A percentile compares a stretch with the other conserved stretches of the same genome.
Conservation (phyloP, 2,329 filamentous ascomycete genomes). For the Phyllosticta citribraziliensis region DNA sequence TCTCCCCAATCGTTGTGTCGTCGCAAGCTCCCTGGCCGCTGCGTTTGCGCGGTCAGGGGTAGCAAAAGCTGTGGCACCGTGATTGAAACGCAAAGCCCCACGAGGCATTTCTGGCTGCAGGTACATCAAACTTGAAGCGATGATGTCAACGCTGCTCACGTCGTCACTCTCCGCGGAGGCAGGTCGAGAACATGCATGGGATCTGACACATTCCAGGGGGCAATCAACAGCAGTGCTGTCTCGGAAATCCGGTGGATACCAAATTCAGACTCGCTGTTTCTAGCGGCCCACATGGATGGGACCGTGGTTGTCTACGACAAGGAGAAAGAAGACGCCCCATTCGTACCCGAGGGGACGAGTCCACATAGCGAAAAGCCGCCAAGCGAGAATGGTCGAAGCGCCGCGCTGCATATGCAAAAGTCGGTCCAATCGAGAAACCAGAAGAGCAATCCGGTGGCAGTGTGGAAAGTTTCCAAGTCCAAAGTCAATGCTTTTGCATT, state of each 20-base stretch:
- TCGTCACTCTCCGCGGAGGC: neutral
- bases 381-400: slow-evolving; percentile 24
- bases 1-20: neutral
- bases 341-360: slow-evolving; percentile 50
- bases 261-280: slow-evolving; percentile 83
- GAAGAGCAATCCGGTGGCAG: slow-evolving; percentile 82
- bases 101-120: neutral
- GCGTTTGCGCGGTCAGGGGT: too few relatives aligned
- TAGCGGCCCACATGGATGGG: slow-evolving; percentile 87
- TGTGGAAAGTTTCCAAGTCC: slow-evolving; percentile 87
- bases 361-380: slow-evolving; percentile 12
- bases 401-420: slow-evolving; percentile 64
- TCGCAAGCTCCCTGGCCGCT: neutral
- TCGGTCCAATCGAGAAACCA: slow-evolving; percentile 91
- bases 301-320: slow-evolving; percentile 92
- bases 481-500: slow-evolving; percentile 87
- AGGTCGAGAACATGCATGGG: neutral
- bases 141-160: neutral
- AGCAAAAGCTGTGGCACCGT: neutral
- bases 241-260: slow-evolving; percentile 89
- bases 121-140: neutral
- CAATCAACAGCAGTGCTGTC: slow-evolving; percentile 78
- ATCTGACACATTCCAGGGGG: slow-evolving; percentile 46
- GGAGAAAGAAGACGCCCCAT: slow-evolving; percentile 81
- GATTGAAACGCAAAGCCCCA: neutral